Evolutionary conservation across 768 basidiomycete species (phyloP), one percentile per base, ranked within the genome.

Genomic region (Psilocybe cubensis): DNA sequence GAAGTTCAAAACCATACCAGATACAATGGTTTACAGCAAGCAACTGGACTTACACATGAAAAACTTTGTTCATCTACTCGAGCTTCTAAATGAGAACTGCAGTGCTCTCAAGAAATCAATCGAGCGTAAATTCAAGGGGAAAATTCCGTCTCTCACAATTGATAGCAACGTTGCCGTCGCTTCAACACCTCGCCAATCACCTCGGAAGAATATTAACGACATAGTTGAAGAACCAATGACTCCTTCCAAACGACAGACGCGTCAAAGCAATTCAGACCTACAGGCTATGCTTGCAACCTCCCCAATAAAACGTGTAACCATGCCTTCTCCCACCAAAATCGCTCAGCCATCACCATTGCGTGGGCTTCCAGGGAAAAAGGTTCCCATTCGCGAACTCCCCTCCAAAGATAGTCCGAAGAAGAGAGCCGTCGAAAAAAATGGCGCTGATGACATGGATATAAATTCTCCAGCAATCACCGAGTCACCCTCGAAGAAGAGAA

Each of bases 401-500:
- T 70, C 75, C 9, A 71, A 69, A 49, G 72, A 76, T 54, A 68
- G 69, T 4, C 71, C 79, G 3, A 73, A 72, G 57, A 83, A 80
- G 65, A 77, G 74, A 8, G 62, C 62, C 18, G 43, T 56, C 56
- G 21, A 28, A 23, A 31, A 23, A 17, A 20, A 12, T 12, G 51
- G 59, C 24, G 52, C 56, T 27, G 58, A 70, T 64, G 51, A 67
- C 54, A 54, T 76, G 65, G 42, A 74, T 51, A 14, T 48, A n/a
- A 28, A 68, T 20, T 38, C 70, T 24, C 24, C 71, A 57, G 53
- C 76, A 52, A 18, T 60, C 17, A 76, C 77, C 4, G 69, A 72
- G 49, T 76, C 81, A 4, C 81, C 81, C 0, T 74, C 71, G 29
- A 81, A 82, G 59, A 78, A 69, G 61, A 70, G 71, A 33, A 78